Evolutionary conservation across 768 basidiomycete genomes (phyloP).

Genomic region (Russula emetica): DNA sequence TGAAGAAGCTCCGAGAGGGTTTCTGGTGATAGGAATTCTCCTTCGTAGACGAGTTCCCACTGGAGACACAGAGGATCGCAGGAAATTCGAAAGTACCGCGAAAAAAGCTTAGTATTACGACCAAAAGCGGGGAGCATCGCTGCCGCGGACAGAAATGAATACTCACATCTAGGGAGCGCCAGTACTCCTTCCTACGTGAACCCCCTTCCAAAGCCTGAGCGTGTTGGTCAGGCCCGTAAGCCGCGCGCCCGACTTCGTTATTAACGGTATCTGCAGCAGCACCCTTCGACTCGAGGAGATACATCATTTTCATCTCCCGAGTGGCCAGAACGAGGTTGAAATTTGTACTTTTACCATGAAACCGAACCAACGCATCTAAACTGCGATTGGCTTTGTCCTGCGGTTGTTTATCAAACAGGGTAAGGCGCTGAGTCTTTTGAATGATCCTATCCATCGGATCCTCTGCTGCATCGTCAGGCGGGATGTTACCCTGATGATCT

Average conservation of each 20-base stretch:
- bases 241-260: background rate
- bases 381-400: constrained; percentile 22
- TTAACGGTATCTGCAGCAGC: constrained; percentile 5
- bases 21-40: constrained; percentile 35
- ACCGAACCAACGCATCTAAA: constrained; percentile 21
- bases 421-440: constrained; percentile 21
- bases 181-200: constrained; percentile 21
- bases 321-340: constrained; percentile 16
- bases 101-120: background rate
- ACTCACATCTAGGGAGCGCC: constrained; percentile 27
- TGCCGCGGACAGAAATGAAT: background rate
- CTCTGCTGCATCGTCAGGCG: constrained; percentile 10
- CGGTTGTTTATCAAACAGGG: constrained; percentile 16
- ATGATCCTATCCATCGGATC: constrained; percentile 2
- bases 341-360: constrained; percentile 25
- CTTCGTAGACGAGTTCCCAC: constrained; percentile 61
- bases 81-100: too few relatives aligned
- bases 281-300: constrained; percentile 15
- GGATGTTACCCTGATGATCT: background rate
- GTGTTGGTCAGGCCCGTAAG: background rate
- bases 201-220: background rate
- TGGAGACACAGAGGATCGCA: constrained; percentile 29
- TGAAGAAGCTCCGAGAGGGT: constrained; percentile 36
- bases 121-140: background rate
- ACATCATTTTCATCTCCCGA: constrained; percentile 11